Base-by-base conservation (phyloP, 148 eudicot genomes). In the Vaccinium myrtillus region DNA sequence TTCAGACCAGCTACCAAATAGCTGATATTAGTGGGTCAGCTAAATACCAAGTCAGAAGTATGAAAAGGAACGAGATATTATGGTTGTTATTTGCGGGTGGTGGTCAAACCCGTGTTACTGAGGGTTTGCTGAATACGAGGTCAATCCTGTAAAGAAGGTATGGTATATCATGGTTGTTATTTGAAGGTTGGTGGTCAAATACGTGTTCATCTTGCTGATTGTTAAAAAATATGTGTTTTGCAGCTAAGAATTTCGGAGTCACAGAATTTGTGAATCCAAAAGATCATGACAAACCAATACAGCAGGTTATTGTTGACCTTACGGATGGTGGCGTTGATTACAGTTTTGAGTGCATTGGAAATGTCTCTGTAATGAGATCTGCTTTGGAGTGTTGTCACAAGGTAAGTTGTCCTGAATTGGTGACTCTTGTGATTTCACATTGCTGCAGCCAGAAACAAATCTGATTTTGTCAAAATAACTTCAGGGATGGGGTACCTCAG, bases 271-370 rank as follows among this genome's bases (percentile, higher is more conserved):
- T 95, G 85, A 95, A 97, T 82, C 99, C 99, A 75, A 95, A 94
- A 63, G 99, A 95, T 59, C 93, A 94, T 58, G 98, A 94, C 73
- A 95, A 97, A 87, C 98, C 99, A 75, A 97, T 97, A 59, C 98
- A 95, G 85, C 94, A 97, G 86, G 99, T 95, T 84, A 87, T 97
- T 61, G 98, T 94, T 86, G 99, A 97, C 89, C 87, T 85, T 21
- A 97, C 99, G n/a, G 99, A 97, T 88, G 99, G 99, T 81, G 99
- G 99, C 54, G 99, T 97, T 81, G 99, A 97, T 88, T 97, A 97
- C 79, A 97, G 99, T 81, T 97, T 97, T 83, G 99, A 97, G 87
- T 97, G 99, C 93, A 95, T 97, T 55, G 99, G 99, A 46, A 97
- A 94, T 88, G 99, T 97, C 82, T 89, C 93, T 36, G 86, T 97